phyloP scores from a whole-genome alignment of 345 rosid genomes.

The Clausena lansium region DNA sequence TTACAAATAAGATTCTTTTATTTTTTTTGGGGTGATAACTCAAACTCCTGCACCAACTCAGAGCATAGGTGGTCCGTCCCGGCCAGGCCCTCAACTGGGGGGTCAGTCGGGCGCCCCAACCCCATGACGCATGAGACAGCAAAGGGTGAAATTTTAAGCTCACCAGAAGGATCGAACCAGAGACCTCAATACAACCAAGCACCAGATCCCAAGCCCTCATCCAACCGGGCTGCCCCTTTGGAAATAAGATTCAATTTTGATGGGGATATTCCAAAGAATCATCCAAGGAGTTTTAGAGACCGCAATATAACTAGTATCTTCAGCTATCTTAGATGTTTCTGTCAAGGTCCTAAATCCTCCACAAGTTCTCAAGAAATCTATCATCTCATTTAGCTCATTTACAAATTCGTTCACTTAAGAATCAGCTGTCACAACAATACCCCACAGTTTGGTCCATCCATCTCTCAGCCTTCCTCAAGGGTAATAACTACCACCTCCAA shows the following conservation, averaged over 20 bases:
- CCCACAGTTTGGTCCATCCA: constrained; percentile 21
- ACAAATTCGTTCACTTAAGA: background rate
- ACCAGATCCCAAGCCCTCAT: too few species aligned
- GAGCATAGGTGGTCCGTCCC: too few species aligned
- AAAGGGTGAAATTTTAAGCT: too few species aligned
- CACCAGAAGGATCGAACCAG: too few species aligned
- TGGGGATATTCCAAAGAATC: background rate
- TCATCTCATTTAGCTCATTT: background rate
- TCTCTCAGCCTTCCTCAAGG: constrained; percentile 9
- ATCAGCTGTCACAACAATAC: background rate
- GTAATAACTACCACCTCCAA: constrained; percentile 3
- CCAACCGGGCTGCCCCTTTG: too few species aligned
- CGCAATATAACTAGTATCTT: background rate
- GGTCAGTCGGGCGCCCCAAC: too few species aligned
- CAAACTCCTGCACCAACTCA: too few species aligned
- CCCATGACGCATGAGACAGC: too few species aligned
- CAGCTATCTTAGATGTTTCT: constrained; percentile 1
- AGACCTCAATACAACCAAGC: too few species aligned
- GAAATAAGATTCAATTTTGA: background rate
- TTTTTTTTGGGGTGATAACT: too few species aligned
- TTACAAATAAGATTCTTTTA: background rate
- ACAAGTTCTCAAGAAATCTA: background rate
- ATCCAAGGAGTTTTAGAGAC: background rate
- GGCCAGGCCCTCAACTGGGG: too few species aligned
- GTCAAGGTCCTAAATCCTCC: background rate